These are phyloP conservation scores for Geranium incanum DNA, from an alignment of 441 rosid species.

Conservation along the genomic window DNA sequence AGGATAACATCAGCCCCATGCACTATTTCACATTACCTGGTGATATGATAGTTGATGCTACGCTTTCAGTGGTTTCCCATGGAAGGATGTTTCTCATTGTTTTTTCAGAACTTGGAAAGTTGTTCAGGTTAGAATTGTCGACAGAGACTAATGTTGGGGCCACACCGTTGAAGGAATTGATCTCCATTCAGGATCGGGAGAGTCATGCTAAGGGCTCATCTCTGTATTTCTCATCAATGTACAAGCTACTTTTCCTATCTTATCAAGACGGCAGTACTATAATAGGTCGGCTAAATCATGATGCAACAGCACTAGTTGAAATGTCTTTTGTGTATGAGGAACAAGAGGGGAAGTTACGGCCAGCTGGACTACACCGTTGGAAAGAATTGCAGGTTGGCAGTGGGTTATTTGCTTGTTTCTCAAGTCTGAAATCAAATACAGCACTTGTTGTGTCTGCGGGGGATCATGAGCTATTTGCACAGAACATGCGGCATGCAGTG, in stretches of 20 bases:
- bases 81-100: constrained; percentile 84
- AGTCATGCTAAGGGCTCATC: constrained; percentile 80
- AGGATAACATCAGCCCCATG: constrained; percentile 94
- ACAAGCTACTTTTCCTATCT: constrained; percentile 75
- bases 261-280: constrained; percentile 89
- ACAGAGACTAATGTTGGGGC: constrained; percentile 82
- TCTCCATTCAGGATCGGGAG: constrained; percentile 61
- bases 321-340: constrained; percentile 73
- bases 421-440: constrained; percentile 69
- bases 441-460: constrained; percentile 70
- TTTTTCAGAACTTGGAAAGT: constrained; percentile 79
- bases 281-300: constrained; percentile 67
- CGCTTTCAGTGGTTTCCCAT: constrained; percentile 74
- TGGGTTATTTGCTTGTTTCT: constrained; percentile 83
- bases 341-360: constrained; percentile 57
- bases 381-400: constrained; percentile 76
- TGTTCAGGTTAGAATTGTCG: constrained; percentile 77
- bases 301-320: constrained; percentile 64
- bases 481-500: constrained; percentile 75
- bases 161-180: constrained; percentile 74
- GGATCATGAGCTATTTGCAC: constrained; percentile 61
- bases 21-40: constrained; percentile 85
- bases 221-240: constrained; percentile 72
- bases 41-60: constrained; percentile 86
- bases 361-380: constrained; percentile 96